Percentiles rank a stretch among this genome's conserved stretches.
phyloP scores from a whole-genome alignment of 140 eudicot species.

The Ambrosia hybrid region DNA sequence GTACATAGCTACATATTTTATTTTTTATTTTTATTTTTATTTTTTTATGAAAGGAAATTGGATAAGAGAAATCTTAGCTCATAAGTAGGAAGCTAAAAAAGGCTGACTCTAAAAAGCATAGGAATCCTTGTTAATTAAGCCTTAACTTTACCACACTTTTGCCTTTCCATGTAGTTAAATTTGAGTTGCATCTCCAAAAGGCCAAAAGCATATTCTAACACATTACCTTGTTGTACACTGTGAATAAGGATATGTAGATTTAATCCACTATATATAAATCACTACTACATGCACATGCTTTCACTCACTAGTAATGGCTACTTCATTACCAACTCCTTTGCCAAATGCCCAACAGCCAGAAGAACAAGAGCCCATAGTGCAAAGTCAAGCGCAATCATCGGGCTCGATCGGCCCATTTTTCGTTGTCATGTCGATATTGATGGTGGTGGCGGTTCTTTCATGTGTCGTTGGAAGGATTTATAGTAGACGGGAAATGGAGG shows the following conservation, averaged over 20 bases:
- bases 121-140: slow-evolving; percentile 28
- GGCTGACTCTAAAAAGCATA: slow-evolving; percentile 31
- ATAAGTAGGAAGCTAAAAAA: slow-evolving; percentile 33
- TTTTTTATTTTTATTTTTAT: not conserved
- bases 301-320: slow-evolving; percentile 35
- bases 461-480: slow-evolving; percentile 52
- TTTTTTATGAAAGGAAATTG: not conserved
- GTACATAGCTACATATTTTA: not conserved
- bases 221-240: slow-evolving; percentile 16
- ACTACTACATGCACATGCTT: not conserved
- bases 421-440: slow-evolving; percentile 47
- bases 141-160: slow-evolving; percentile 31
- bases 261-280: slow-evolving; percentile 12
- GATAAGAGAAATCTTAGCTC: slow-evolving; percentile 28
- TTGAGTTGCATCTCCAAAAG: slow-evolving; percentile 31
- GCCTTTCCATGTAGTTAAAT: slow-evolving; percentile 49
- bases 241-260: slow-evolving; percentile 2
- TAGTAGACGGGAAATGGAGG: slow-evolving; percentile 17
- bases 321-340: slow-evolving; percentile 33
- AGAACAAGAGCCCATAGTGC: slow-evolving; percentile 34
- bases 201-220: slow-evolving; percentile 23
- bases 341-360: slow-evolving; percentile 37
- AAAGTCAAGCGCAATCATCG: slow-evolving; percentile 20
- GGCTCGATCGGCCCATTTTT: slow-evolving; percentile 61
- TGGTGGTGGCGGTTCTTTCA: slow-evolving; percentile 44